Percentiles rank a stretch among this genome's conserved stretches.
Evolutionary conservation across 2,329 filamentous ascomycete species (phyloP).

Genomic region (Scytalidium lignicola): DNA sequence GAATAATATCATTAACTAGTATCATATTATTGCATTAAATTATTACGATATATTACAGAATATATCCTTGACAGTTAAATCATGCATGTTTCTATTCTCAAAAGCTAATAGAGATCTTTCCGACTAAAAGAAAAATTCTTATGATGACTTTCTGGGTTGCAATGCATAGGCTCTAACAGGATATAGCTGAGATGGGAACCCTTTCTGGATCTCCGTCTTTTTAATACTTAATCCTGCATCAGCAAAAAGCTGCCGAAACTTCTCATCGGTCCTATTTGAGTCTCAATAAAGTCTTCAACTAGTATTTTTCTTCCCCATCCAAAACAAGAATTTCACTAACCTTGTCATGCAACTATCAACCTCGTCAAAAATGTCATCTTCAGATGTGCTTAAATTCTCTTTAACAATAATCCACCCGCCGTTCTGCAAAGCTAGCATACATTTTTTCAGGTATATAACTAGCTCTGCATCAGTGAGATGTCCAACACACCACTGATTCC

Average conservation of each 20-base stretch:
- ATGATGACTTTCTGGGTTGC: conserved; percentile 9
- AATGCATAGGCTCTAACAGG: conserved; percentile 78
- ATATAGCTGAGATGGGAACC: conserved; percentile 57
- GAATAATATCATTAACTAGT: too few relatives aligned
- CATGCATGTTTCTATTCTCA: too few relatives aligned
- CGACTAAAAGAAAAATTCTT: too few relatives aligned
- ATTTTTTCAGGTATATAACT: conserved; percentile 58
- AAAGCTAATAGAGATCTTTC: too few relatives aligned
- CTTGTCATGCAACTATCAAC: conserved; percentile 72
- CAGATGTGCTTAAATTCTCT: conserved; percentile 65
- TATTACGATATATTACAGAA: too few relatives aligned
- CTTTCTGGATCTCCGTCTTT: conserved; percentile 65
- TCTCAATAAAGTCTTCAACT: neutral
- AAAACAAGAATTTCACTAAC: conserved; percentile 27
- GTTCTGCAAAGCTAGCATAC: conserved; percentile 48
- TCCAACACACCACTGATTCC: conserved; percentile 87
- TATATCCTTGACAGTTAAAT: too few relatives aligned
- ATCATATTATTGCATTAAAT: too few relatives aligned
- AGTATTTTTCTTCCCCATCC: conserved; percentile 9
- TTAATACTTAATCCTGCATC: conserved; percentile 64
- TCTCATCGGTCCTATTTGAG: conserved; percentile 57
- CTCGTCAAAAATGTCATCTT: conserved; percentile 67
- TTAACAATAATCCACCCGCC: conserved; percentile 64
- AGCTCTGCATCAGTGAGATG: conserved; percentile 74
- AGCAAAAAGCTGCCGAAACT: conserved; percentile 65